phyloP scores from a whole-genome alignment of 192 early-diverging fungal genomes.

The Radiomyces spectabilis region DNA sequence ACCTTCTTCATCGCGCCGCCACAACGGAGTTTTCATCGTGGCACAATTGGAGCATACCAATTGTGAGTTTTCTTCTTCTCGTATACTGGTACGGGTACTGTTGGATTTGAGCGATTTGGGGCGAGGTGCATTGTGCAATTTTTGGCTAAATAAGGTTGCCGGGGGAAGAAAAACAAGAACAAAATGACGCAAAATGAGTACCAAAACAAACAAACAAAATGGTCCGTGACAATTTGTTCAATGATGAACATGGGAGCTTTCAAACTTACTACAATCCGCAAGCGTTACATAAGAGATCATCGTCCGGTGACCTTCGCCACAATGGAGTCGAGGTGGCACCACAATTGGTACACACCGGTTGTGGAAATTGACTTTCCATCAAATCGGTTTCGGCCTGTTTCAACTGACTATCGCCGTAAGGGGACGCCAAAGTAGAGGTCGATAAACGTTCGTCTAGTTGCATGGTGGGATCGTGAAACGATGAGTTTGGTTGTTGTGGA shows the following conservation, averaged over 20 bases:
- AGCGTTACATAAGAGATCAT: slow-evolving; percentile 90
- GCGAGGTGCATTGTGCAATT: slow-evolving; percentile 77
- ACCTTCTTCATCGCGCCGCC: slow-evolving; percentile 71
- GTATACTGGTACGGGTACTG: slow-evolving; percentile 34
- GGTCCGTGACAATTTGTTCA: not conserved
- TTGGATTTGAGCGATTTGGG: slow-evolving; percentile 74
- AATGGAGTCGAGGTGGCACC: slow-evolving; percentile 81
- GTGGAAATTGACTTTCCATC: too few species aligned
- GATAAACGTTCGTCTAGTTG: too few species aligned
- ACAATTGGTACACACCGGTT: slow-evolving; percentile 59
- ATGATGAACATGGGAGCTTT: not conserved
- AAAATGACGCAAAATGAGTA: too few species aligned
- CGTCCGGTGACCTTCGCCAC: slow-evolving; percentile 84
- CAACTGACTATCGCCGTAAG: too few species aligned
- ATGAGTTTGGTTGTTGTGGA: too few species aligned
- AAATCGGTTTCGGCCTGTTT: too few species aligned
- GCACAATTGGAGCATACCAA: slow-evolving; percentile 66
- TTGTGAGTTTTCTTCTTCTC: slow-evolving; percentile 24
- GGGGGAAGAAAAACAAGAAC: too few species aligned
- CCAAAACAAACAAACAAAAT: not conserved
- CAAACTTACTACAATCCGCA: slow-evolving; percentile 84
- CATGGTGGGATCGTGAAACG: too few species aligned
- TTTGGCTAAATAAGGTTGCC: slow-evolving; percentile 36
- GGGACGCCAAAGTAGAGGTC: too few species aligned
- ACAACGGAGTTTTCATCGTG: slow-evolving; percentile 84